A percentile compares a stretch with the other conserved stretches of the same genome.
Evolutionary conservation across 2,329 filamentous ascomycete species (phyloP).

Genomic region (Fusarium gaditjirri): DNA sequence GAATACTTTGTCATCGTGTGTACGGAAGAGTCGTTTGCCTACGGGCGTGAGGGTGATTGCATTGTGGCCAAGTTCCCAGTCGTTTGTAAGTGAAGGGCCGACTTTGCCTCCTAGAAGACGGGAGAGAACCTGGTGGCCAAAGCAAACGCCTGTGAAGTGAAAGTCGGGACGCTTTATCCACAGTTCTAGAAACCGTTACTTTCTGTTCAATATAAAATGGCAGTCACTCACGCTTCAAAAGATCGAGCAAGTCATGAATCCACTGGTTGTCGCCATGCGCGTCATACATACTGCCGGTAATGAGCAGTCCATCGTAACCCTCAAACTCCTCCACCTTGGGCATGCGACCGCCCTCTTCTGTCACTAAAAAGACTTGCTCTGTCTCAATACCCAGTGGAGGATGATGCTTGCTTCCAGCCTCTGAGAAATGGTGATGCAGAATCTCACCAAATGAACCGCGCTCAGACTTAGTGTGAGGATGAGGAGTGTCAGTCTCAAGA

Average conservation of each 20-base stretch:
- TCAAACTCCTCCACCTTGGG: constrained; percentile 63
- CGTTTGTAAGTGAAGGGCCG: constrained; percentile 68
- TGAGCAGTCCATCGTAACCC: constrained; percentile 76
- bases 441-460: constrained; percentile 66
- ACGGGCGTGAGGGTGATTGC: constrained; percentile 70
- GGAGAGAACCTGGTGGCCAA: constrained; percentile 83
- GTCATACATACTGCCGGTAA: constrained; percentile 76
- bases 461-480: constrained; percentile 60
- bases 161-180: constrained; percentile 63
- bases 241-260: constrained; percentile 75
- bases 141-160: constrained; percentile 78
- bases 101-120: constrained; percentile 77
- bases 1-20: constrained; percentile 59
- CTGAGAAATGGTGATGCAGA: constrained; percentile 60
- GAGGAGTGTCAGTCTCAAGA: constrained; percentile 67
- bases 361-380: constrained; percentile 64
- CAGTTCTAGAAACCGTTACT: constrained; percentile 49
- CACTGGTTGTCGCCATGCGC: constrained; percentile 77
- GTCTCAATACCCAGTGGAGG: constrained; percentile 66
- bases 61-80: constrained; percentile 79
- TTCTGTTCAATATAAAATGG: neutral
- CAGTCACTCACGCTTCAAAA: constrained; percentile 55
- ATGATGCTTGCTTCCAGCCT: constrained; percentile 62
- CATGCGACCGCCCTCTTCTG: constrained; percentile 58
- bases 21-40: constrained; percentile 76